A percentile compares a stretch with the other conserved stretches of the same genome.
phyloP scores from a whole-genome alignment of 257 asterid genomes.

The Nicotiana tomentosiformis region DNA sequence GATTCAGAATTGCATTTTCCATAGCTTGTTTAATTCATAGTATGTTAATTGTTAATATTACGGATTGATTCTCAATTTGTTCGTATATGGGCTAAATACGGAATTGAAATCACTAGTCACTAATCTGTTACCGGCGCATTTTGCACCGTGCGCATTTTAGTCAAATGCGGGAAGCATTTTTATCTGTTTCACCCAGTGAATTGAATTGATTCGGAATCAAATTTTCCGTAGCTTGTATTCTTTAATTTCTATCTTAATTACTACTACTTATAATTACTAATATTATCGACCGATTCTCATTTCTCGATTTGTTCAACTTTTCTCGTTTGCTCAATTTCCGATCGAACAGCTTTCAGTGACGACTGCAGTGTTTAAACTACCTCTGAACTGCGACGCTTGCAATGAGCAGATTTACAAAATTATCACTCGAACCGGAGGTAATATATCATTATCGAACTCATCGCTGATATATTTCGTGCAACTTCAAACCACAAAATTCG shows the following conservation, averaged over 20 bases:
- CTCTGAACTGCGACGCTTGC: constrained; percentile 78
- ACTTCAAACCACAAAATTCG: not conserved
- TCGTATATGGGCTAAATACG: too few relatives aligned
- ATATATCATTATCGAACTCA: not conserved
- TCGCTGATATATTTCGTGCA: not conserved
- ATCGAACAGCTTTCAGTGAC: constrained; percentile 39
- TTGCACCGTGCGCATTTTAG: too few relatives aligned
- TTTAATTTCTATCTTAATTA: too few relatives aligned
- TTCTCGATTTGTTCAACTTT: too few relatives aligned
- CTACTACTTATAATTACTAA: too few relatives aligned
- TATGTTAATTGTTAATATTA: not conserved
- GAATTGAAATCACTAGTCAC: too few relatives aligned
- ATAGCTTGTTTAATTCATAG: not conserved
- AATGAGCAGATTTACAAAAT: constrained; percentile 46
- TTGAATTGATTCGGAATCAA: too few relatives aligned
- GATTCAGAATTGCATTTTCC: not conserved
- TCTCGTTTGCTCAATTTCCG: not conserved
- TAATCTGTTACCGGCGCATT: too few relatives aligned
- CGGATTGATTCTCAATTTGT: not conserved
- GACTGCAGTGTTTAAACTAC: constrained; percentile 53
- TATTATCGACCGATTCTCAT: too few relatives aligned
- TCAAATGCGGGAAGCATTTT: too few relatives aligned
- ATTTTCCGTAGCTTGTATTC: too few relatives aligned
- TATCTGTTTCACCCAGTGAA: too few relatives aligned
- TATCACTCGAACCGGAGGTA: constrained; percentile 56